These are phyloP conservation scores for Fraxinus greggii DNA, from an alignment of 305 asterid species.

Conservation along the genomic window DNA sequence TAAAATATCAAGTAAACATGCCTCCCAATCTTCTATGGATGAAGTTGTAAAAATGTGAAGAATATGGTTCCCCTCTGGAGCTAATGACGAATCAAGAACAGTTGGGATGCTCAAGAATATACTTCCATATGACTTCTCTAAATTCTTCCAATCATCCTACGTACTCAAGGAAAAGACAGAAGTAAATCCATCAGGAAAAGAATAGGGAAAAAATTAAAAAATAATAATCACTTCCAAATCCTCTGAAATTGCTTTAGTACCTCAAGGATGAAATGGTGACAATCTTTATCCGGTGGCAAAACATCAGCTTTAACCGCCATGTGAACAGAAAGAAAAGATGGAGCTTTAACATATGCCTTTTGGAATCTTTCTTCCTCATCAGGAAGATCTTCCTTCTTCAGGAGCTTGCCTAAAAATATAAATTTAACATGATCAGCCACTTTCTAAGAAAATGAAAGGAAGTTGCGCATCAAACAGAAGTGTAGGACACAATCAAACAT, in stretches of 20 bases:
- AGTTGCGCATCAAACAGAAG: constrained; percentile 9
- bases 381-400: constrained; percentile 70
- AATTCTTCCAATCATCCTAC: constrained; percentile 78
- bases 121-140: constrained; percentile 81
- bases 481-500: constrained; percentile 8
- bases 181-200: constrained; percentile 12
- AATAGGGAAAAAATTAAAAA: background rate
- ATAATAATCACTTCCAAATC: background rate
- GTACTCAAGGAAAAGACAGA: constrained; percentile 16
- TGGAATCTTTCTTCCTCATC: constrained; percentile 88
- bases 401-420: constrained; percentile 62
- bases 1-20: constrained; percentile 23
- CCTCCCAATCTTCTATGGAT: constrained; percentile 96
- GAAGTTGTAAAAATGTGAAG: constrained; percentile 93
- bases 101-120: constrained; percentile 98
- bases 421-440: background rate
- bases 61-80: constrained; percentile 93
- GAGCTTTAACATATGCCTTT: constrained; percentile 87
- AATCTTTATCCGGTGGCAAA: constrained; percentile 85
- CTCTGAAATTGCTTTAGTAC: constrained; percentile 33
- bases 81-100: constrained; percentile 79
- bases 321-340: constrained; percentile 93
- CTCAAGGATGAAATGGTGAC: constrained; percentile 95
- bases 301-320: constrained; percentile 84
- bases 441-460: background rate